Conservation (phyloP, 2,329 filamentous ascomycete genomes). For the Talaromyces marneffei region DNA sequence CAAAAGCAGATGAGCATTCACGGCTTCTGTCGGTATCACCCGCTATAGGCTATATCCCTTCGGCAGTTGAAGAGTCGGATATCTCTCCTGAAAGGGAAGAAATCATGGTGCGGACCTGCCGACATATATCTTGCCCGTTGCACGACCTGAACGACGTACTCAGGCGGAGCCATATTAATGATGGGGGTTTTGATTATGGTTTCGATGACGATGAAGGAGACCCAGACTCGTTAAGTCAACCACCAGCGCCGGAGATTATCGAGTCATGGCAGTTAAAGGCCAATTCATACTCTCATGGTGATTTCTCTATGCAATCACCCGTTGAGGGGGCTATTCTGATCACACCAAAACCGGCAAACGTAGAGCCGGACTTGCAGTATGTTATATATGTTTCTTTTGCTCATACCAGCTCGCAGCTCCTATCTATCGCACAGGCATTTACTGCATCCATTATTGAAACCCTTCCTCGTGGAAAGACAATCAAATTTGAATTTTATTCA, state of each 20-base stretch:
- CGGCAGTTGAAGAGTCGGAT: slow-evolving; percentile 4
- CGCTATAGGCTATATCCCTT: not conserved
- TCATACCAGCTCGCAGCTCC: not conserved
- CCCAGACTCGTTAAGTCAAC: not conserved
- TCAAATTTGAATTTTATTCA: slow-evolving; percentile 8
- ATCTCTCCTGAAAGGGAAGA: slow-evolving; percentile 4
- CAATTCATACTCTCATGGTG: not conserved
- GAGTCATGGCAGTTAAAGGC: slow-evolving; percentile 2
- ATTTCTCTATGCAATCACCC: not conserved
- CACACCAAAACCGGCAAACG: not conserved
- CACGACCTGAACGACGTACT: not conserved
- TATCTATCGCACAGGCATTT: slow-evolving; percentile 3
- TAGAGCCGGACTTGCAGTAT: slow-evolving; percentile 11
- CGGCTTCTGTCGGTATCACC: not conserved
- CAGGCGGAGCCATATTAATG: not conserved
- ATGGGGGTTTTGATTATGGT: slow-evolving; percentile 6
- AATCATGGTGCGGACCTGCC: slow-evolving; percentile 4
- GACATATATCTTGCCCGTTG: not conserved
- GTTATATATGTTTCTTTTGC: slow-evolving; percentile 13
- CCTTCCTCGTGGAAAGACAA: slow-evolving; percentile 7
- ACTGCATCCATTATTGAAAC: not conserved
- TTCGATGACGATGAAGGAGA: slow-evolving; percentile 9
- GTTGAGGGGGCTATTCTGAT: slow-evolving; percentile 1
- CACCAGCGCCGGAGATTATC: not conserved
- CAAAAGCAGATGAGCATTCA: not conserved